phyloP scores from a whole-genome alignment of 1,284 basidiomycete genomes.

The Phaffia rhodozyma region DNA sequence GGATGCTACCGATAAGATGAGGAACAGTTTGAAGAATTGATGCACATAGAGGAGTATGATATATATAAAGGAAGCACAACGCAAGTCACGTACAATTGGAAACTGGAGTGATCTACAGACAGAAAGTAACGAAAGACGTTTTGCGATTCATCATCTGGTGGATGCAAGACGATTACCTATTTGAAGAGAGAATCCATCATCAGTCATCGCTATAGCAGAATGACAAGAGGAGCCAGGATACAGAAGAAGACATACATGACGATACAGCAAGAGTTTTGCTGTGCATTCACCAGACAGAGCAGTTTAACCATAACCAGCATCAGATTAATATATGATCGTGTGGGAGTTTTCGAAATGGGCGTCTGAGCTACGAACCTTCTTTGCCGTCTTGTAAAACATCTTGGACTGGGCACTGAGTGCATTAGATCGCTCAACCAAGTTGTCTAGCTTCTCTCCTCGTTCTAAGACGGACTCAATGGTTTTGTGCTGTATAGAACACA shows the following conservation, averaged over 20 bases:
- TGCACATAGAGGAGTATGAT: too few species aligned
- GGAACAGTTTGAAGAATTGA: too few species aligned
- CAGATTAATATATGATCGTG: not conserved
- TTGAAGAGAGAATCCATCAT: too few species aligned
- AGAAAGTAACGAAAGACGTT: too few species aligned
- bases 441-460: slow-evolving; percentile 94
- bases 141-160: too few species aligned
- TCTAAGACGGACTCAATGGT: slow-evolving; percentile 96
- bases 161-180: too few species aligned
- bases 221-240: not conserved
- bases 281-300: not conserved
- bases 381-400: slow-evolving; percentile 79
- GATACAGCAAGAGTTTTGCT: slow-evolving; percentile 62
- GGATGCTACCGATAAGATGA: too few species aligned
- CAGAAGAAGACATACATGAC: slow-evolving; percentile 31
- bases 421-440: slow-evolving; percentile 88
- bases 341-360: not conserved
- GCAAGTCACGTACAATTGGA: too few species aligned
- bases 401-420: slow-evolving; percentile 83
- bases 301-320: not conserved
- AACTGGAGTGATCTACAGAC: too few species aligned
- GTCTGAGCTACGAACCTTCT: not conserved
- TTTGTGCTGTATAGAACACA: slow-evolving; percentile 59
- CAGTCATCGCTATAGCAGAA: not conserved
- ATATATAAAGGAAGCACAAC: too few species aligned